Percentiles rank a stretch among this genome's conserved stretches.
These are phyloP conservation scores for Zymoseptoria crescenta DNA, from an alignment of 2,329 filamentous ascomycete species.

Conservation along the genomic window DNA sequence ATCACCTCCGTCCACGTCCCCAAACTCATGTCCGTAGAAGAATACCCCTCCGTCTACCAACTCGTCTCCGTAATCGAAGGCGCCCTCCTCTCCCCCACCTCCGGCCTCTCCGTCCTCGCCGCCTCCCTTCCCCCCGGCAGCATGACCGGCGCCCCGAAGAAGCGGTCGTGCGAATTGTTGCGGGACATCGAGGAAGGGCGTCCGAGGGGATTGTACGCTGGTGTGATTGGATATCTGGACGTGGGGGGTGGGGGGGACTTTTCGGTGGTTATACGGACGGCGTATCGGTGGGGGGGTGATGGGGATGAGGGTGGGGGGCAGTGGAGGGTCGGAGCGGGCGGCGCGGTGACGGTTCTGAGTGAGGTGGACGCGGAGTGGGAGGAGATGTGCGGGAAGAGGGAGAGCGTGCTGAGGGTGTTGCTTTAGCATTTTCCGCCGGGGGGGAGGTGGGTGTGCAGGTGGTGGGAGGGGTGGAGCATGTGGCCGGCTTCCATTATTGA, in stretches of 20 bases:
- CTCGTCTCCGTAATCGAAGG: constrained; percentile 86
- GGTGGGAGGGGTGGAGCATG: neutral
- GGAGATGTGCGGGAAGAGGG: constrained; percentile 61
- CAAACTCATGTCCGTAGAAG: constrained; percentile 77
- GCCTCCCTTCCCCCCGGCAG: constrained; percentile 78
- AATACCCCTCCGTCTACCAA: constrained; percentile 84
- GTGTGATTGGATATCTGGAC: constrained; percentile 84
- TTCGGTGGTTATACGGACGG: constrained; percentile 80
- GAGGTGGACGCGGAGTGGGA: constrained; percentile 73
- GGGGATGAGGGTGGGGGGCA: constrained; percentile 25
- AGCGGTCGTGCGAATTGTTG: constrained; percentile 79
- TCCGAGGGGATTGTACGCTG: constrained; percentile 72
- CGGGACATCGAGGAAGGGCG: constrained; percentile 55
- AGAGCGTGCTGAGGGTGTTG: constrained; percentile 18
- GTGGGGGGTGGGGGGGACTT: constrained; percentile 79
- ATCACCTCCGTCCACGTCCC: constrained; percentile 59
- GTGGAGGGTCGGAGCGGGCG: constrained; percentile 84
- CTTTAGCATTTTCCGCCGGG: neutral
- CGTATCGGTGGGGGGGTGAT: constrained; percentile 66
- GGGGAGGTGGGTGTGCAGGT: neutral
- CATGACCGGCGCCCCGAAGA: constrained; percentile 96
- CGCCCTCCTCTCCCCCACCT: constrained; percentile 41
- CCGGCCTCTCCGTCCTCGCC: constrained; percentile 68
- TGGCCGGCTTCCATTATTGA: neutral
- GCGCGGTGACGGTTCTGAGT: constrained; percentile 80